A percentile compares a stretch with the other conserved stretches of the same genome.
Conservation (phyloP, 768 basidiomycete species). For the Lepiota brunneoincarnata region DNA sequence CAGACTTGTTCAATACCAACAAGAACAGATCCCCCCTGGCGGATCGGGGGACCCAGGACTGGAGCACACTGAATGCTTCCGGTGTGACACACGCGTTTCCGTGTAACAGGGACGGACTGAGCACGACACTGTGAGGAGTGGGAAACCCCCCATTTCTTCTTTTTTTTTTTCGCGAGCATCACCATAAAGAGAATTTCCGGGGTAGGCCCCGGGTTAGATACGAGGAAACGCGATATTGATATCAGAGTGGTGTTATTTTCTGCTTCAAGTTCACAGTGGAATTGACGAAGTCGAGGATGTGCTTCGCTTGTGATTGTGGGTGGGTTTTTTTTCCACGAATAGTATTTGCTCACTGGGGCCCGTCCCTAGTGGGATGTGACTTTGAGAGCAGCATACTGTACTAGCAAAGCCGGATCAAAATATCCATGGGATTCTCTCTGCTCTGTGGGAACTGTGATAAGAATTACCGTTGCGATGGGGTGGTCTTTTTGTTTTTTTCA, state of each 20-base stretch:
- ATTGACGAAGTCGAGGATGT: too few relatives aligned
- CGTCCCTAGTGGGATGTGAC: too few relatives aligned
- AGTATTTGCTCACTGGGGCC: too few relatives aligned
- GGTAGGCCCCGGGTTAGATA: not conserved
- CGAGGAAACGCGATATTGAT: not conserved
- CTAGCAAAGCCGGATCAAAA: slow-evolving; percentile 9
- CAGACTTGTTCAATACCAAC: too few relatives aligned
- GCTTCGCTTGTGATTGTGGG: too few relatives aligned
- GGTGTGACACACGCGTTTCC: not conserved
- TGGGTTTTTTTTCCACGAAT: too few relatives aligned
- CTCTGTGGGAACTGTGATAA: slow-evolving; percentile 5
- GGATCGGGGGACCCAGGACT: not conserved
- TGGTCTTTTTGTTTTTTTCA: not conserved
- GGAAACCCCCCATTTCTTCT: not conserved
- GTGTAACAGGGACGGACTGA: too few relatives aligned
- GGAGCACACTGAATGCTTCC: not conserved
- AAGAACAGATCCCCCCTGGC: too few relatives aligned
- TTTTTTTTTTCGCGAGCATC: not conserved
- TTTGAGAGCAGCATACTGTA: too few relatives aligned
- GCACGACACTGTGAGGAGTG: not conserved
- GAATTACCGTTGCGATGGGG: not conserved
- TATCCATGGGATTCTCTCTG: slow-evolving; percentile 4
- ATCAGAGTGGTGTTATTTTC: not conserved
- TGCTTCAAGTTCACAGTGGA: not conserved
- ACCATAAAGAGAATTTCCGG: not conserved